phyloP scores from a whole-genome alignment of 768 basidiomycete species.

The Tephrocybe sp. region DNA sequence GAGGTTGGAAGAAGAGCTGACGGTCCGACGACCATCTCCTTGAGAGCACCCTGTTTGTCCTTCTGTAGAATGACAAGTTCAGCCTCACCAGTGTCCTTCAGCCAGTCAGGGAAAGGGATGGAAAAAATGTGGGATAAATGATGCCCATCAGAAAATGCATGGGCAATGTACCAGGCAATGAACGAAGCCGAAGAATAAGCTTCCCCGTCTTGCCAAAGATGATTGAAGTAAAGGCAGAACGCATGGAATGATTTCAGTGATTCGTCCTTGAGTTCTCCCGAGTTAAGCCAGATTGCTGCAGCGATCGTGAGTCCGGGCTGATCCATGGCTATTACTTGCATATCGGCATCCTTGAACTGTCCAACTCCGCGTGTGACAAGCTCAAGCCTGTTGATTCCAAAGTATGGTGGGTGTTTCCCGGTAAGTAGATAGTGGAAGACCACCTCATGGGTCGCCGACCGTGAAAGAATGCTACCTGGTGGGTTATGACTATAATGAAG shows the following conservation, averaged over 20 bases:
- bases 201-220: not conserved
- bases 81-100: not conserved
- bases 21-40: too few relatives aligned
- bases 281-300: not conserved
- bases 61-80: too few relatives aligned
- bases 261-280: not conserved
- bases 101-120: not conserved
- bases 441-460: not conserved
- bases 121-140: not conserved
- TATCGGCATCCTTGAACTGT: conserved; percentile 1
- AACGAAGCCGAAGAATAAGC: not conserved
- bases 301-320: not conserved
- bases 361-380: not conserved
- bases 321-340: conserved; percentile 2
- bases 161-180: not conserved
- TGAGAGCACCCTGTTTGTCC: too few relatives aligned
- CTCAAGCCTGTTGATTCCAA: not conserved
- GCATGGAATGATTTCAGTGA: not conserved
- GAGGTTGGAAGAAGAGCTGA: too few relatives aligned
- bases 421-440: conserved; percentile 1
- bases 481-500: not conserved
- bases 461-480: not conserved
- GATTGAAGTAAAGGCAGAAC: not conserved
- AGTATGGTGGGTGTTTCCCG: not conserved
- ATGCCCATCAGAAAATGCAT: not conserved